These are phyloP conservation scores for Daldinia bambusicola DNA, from an alignment of 495 filamentous ascomycete genomes.

Conservation along the genomic window DNA sequence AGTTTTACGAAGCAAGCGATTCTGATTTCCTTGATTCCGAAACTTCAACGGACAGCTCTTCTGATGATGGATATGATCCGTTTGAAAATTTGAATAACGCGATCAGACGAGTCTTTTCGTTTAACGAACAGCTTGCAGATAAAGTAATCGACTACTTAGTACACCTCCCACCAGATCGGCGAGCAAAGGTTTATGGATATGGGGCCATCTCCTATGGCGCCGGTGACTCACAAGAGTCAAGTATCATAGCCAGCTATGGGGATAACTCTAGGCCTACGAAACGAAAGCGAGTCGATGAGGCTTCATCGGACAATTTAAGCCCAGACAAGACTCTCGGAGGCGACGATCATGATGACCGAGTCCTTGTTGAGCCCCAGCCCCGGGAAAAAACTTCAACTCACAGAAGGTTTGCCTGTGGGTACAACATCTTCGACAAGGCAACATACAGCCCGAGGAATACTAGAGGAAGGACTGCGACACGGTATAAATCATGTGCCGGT, in stretches of 20 bases:
- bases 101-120: constrained; percentile 17
- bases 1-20: not conserved
- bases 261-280: not conserved
- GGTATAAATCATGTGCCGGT: constrained; percentile 19
- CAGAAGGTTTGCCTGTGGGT: constrained; percentile 26
- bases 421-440: constrained; percentile 14
- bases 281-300: not conserved
- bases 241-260: not conserved
- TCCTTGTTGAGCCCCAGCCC: constrained; percentile 1
- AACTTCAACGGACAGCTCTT: constrained; percentile 11
- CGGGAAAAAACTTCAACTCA: not conserved
- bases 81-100: constrained; percentile 12
- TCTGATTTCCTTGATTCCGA: constrained; percentile 6
- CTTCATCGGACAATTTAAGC: not conserved
- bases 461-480: not conserved
- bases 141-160: constrained; percentile 9
- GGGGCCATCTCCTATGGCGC: not conserved
- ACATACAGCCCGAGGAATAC: constrained; percentile 15
- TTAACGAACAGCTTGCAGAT: constrained; percentile 3
- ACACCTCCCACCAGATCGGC: constrained; percentile 13
- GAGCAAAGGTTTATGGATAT: constrained; percentile 18
- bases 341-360: constrained; percentile 14
- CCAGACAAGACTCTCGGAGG: not conserved
- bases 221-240: not conserved
- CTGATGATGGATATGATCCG: constrained; percentile 11